Evolutionary conservation across 352 stramenopile genomes (phyloP).

Genomic region (Globisporangium perplexum): DNA sequence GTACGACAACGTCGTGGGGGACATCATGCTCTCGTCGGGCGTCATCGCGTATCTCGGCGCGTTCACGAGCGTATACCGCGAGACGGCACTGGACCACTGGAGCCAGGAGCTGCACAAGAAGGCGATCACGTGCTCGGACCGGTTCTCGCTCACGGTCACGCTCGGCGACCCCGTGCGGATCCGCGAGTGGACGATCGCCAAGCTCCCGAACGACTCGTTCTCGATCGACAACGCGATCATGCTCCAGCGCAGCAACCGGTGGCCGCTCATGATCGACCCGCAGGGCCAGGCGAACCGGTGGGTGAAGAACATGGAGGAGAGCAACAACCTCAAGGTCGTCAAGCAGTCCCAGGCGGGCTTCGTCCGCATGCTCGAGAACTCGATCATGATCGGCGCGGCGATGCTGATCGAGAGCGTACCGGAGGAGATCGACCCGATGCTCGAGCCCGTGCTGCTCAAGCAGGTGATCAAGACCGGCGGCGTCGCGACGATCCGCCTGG

Average conservation of each 20-base stretch:
- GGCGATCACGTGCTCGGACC: constrained; percentile 75
- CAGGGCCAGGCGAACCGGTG: constrained; percentile 94
- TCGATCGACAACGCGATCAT: constrained; percentile 96
- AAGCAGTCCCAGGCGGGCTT: constrained; percentile 93
- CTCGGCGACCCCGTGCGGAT: constrained; percentile 92
- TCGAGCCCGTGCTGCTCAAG: constrained; percentile 93
- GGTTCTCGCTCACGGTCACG: constrained; percentile 79
- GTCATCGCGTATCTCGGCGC: constrained; percentile 93
- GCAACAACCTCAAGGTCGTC: constrained; percentile 89
- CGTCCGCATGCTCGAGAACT: constrained; percentile 94
- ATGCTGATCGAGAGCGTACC: constrained; percentile 93
- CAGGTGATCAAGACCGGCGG: constrained; percentile 89
- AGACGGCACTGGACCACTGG: constrained; percentile 87
- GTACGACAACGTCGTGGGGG: constrained; percentile 90
- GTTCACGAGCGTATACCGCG: constrained; percentile 91
- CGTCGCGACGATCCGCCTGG: constrained; percentile 88
- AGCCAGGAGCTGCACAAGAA: constrained; percentile 48
- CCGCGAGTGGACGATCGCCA: constrained; percentile 92
- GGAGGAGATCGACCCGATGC: constrained; percentile 92
- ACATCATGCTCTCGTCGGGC: constrained; percentile 92
- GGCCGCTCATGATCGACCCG: constrained; percentile 96
- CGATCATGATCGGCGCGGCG: constrained; percentile 90
- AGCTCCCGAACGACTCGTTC: constrained; percentile 93
- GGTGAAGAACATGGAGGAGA: constrained; percentile 94
- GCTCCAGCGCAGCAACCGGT: constrained; percentile 87